Evolutionary conservation across 2,329 filamentous ascomycete species (phyloP).

Genomic region (Alternaria postmessia): DNA sequence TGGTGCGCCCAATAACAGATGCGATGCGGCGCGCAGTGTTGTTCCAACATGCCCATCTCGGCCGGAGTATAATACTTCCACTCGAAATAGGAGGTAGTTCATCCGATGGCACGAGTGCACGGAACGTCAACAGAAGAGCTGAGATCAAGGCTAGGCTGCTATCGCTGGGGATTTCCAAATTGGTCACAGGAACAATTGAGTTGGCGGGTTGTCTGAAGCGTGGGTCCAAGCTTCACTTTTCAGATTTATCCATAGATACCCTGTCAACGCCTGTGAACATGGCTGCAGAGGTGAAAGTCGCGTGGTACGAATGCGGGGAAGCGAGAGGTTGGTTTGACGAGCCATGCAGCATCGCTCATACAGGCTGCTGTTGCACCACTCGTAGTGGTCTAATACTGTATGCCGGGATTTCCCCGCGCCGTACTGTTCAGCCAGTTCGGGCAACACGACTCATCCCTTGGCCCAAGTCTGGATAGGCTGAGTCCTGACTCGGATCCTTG

Average conservation of each 20-base stretch:
- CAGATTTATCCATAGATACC: slow-evolving; percentile 18
- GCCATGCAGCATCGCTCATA: slow-evolving; percentile 2
- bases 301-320: slow-evolving; percentile 20
- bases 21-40: background rate
- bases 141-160: background rate
- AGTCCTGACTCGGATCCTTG: slow-evolving; percentile 29
- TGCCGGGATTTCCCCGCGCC: background rate
- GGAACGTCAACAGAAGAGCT: slow-evolving; percentile 6
- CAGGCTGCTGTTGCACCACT: slow-evolving; percentile 7
- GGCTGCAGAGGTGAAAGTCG: slow-evolving; percentile 1
- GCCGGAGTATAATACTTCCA: background rate
- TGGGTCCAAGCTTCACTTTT: slow-evolving; percentile 8
- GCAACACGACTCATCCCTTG: slow-evolving; percentile 9
- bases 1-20: background rate
- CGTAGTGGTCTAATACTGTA: background rate
- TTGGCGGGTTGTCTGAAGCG: slow-evolving; percentile 6
- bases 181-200: slow-evolving; percentile 1
- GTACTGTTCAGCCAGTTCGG: background rate
- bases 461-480: slow-evolving; percentile 10
- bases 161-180: background rate
- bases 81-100: background rate
- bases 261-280: slow-evolving; percentile 4
- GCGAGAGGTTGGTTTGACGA: background rate
- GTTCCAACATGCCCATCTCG: background rate
- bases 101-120: background rate